These are phyloP conservation scores for Starmerella apis DNA, from an alignment of 805 yeast genomes.

Conservation along the genomic window DNA sequence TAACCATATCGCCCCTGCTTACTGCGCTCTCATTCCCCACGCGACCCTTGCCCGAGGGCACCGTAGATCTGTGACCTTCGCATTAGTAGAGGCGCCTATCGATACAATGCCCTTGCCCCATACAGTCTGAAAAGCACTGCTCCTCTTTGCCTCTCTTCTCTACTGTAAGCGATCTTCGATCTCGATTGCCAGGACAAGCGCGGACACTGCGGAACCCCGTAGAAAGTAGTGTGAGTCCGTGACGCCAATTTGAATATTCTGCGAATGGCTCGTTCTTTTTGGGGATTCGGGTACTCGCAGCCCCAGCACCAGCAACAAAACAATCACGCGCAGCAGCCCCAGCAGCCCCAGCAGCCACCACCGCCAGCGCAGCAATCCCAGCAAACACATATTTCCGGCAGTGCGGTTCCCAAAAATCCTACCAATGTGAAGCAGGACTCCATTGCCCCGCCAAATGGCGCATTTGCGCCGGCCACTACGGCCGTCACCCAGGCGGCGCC, in stretches of 20 bases:
- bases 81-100: no score
- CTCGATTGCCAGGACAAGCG: no score
- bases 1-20: no score
- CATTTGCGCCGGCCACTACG: conserved; percentile 23
- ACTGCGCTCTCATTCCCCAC: no score
- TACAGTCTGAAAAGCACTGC: neutral
- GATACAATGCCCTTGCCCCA: no score
- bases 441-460: conserved; percentile 20
- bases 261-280: conserved; percentile 24
- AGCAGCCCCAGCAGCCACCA: neutral
- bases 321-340: neutral
- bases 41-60: neutral
- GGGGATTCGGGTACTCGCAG: conserved; percentile 24
- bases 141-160: neutral
- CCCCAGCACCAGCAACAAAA: conserved; percentile 3
- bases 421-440: neutral
- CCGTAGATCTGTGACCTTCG: no score
- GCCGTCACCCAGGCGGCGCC: conserved; percentile 18
- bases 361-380: neutral
- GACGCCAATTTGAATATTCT: neutral
- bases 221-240: no score
- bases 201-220: no score
- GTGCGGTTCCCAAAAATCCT: conserved; percentile 10
- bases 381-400: neutral
- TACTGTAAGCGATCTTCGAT: neutral